Evolutionary conservation across 345 rosid species (phyloP), one percentile per base, ranked within the genome.

Genomic region (Rubroshorea leprosula): DNA sequence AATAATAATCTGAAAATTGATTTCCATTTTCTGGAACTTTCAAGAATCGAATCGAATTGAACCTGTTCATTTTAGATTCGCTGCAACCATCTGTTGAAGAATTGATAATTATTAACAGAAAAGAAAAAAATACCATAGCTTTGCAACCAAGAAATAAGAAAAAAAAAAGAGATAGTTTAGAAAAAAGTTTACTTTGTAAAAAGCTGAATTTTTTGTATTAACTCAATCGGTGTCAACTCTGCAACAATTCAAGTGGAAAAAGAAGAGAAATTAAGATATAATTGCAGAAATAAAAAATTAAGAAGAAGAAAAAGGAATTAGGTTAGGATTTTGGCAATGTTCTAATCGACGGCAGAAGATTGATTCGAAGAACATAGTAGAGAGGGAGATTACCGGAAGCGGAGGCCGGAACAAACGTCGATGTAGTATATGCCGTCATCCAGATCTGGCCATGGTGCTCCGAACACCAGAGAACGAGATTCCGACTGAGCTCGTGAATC

Each of bases 1-100:
- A 35, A 35, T 6, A 1, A 10, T 35, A 35, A 35, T 35, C 41
- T 35, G 41, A 35, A 35, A 35, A 35, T 35, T n/a, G n/a, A n/a
- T n/a, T n/a, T n/a, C n/a, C n/a, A n/a, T n/a, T n/a, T n/a, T n/a
- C n/a, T n/a, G n/a, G n/a, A n/a, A n/a, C n/a, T n/a, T n/a, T n/a
- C n/a, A n/a, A n/a, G n/a, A n/a, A n/a, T n/a, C n/a, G n/a, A n/a
- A n/a, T n/a, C n/a, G 41, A 14, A 44, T 2, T 44, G 15, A 70
- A 83, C 96, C 90, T 89, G 90, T 63, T 84, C 94, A 64, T 72
- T 85, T 48, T 71, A 76, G 16, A 89, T 85, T 64, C 96, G 63
- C 78, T 83, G 93, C 77, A 81, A 65, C 93, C 96, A 89, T 67
- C 90, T 85, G 84, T 31, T 55, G 12, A 53, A 61, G n/a, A 56